Evolutionary conservation across 2,329 filamentous ascomycete species (phyloP), one percentile per base, ranked within the genome.

Genomic region (Arthroderma uncinatum): DNA sequence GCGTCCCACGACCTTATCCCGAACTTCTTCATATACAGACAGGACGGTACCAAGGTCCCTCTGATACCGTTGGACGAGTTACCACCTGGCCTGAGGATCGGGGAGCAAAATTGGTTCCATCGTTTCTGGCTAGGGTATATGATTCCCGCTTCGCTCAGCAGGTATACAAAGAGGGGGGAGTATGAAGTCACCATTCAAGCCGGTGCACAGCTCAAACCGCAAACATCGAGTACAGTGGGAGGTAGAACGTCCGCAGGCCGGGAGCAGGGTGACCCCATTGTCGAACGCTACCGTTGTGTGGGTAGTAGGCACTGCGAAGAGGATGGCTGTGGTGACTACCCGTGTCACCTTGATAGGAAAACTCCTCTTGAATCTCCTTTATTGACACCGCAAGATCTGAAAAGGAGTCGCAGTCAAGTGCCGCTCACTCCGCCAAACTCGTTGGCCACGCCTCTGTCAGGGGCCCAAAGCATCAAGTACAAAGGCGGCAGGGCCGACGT

Each of bases 41-140:
- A 68, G 1, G 69, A 70, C 37, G 65, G 68, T 5, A 58, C 60
- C 5, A 58, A 68, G 12, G 66, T 71, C 9, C 74, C 74, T 6
- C 63, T 77, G 25, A 68, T 77, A 21, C 67, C 74, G 0, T 55
- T 73, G 6, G 74, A 76, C 56, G 74, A 77, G 63, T 62, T 77
- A 2, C 74, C 74, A 2, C 47, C 59, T 0, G 71, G 69, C 66
- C 50, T 72, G 7, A 62, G 66, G 14, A 30, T 73, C n/a, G 64
- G 65, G 21, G 58, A 63, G 53, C 63, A 61, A 57, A 58, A 65
- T 14, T 64, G 63, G 50, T 61, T 61, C n/a, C 59, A 63, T 28
- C 34, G 52, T 1, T 47, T 54, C 10, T 57, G 65, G 47, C 60
- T 60, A 47, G 47, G 57, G 21, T 57, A 57, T 2, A 65, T 70